Percentiles rank a stretch among this genome's conserved stretches.
phyloP scores from a whole-genome alignment of 164 flowering plant genomes.

The Tetracentron sinense region DNA sequence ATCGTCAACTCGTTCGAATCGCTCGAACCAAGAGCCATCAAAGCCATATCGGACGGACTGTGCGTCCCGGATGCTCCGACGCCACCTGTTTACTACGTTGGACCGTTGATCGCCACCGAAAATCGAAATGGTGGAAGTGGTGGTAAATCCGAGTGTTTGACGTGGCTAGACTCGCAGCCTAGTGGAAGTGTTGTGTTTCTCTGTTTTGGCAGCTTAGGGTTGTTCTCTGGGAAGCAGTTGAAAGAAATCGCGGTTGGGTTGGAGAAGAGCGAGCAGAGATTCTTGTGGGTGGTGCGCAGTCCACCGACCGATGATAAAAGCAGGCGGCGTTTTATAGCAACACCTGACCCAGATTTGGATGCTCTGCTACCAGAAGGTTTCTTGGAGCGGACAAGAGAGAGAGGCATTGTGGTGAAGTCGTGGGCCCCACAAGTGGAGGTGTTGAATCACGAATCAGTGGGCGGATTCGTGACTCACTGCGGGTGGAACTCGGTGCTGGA shows the following conservation, averaged over 20 bases:
- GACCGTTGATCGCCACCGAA: conserved; percentile 16
- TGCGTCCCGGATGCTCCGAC: conserved; percentile 8
- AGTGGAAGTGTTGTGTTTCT: too few relatives aligned
- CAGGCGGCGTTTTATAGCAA: not conserved
- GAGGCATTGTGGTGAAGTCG: conserved; percentile 17
- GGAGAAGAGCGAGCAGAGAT: too few relatives aligned
- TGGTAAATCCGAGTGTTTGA: not conserved
- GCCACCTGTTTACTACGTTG: conserved; percentile 16
- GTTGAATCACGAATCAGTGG: too few relatives aligned
- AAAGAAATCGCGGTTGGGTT: conserved; percentile 20
- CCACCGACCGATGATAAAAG: conserved; percentile 14
- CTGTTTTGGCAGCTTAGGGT: too few relatives aligned
- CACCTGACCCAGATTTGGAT: conserved; percentile 12
- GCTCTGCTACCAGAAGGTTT: conserved; percentile 20
- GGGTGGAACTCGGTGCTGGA: too few relatives aligned
- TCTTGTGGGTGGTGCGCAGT: conserved; percentile 13
- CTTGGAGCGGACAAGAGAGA: conserved; percentile 16
- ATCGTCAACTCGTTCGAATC: conserved; percentile 18
- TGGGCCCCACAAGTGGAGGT: conserved; percentile 22
- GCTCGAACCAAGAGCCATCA: conserved; percentile 12
- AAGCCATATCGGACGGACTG: conserved; percentile 12
- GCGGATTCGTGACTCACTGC: too few relatives aligned
- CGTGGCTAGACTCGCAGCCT: too few relatives aligned
- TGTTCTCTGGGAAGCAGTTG: conserved; percentile 9
- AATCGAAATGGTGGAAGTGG: not conserved